Conservation (phyloP, 1,284 basidiomycete species). For the Puccinia horiana region DNA sequence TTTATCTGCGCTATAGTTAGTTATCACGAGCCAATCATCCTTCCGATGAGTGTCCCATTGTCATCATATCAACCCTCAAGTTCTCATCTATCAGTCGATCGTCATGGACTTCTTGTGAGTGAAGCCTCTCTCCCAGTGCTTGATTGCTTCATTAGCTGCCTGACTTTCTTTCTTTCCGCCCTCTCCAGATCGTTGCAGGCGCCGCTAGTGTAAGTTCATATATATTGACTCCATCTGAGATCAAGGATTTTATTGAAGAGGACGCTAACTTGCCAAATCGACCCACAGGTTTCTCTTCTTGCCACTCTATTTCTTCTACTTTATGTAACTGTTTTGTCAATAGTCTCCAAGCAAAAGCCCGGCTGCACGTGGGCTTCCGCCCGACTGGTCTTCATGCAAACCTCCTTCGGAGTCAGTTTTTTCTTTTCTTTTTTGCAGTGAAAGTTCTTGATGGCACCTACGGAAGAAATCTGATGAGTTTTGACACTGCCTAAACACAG, state of each 20-base stretch:
- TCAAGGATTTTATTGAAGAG: not conserved
- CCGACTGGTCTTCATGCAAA: slow-evolving; percentile 35
- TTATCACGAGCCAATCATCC: not conserved
- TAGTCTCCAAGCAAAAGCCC: slow-evolving; percentile 5
- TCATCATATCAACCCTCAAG: not conserved
- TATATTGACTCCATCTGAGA: too few relatives aligned
- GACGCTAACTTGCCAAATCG: not conserved
- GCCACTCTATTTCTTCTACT: slow-evolving; percentile 10
- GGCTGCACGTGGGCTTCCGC: slow-evolving; percentile 8
- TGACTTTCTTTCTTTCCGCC: not conserved
- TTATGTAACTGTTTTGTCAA: slow-evolving; percentile 26
- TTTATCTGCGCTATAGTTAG: not conserved
- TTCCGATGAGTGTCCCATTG: slow-evolving; percentile 10
- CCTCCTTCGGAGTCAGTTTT: slow-evolving; percentile 36
- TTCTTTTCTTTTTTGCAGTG: not conserved
- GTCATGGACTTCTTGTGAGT: slow-evolving; percentile 32
- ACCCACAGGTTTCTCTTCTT: slow-evolving; percentile 15
- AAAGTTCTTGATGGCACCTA: not conserved
- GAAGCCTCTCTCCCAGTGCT: not conserved
- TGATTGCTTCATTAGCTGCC: not conserved
- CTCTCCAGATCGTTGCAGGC: slow-evolving; percentile 26
- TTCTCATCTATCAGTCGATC: slow-evolving; percentile 17
- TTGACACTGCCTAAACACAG: not conserved
- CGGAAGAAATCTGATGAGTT: not conserved
- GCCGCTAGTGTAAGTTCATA: slow-evolving; percentile 24